Evolutionary conservation across 2,329 filamentous ascomycete species (phyloP).

Genomic region (Xylariaceae sp.): DNA sequence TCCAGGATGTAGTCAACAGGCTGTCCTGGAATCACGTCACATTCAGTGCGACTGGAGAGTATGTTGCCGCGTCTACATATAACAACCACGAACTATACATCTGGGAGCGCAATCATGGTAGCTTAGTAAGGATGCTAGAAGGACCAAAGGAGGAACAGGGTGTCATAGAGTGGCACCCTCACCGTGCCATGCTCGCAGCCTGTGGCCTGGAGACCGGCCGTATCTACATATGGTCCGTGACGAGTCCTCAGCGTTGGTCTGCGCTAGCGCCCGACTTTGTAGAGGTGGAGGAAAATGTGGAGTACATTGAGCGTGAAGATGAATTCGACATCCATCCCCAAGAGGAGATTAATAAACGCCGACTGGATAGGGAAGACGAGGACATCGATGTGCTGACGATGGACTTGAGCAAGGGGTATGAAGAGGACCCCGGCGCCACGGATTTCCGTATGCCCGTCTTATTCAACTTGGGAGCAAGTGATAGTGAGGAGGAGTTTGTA

Average conservation of each 20-base stretch:
- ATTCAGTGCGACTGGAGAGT: slow-evolving; percentile 90
- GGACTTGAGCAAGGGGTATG: slow-evolving; percentile 58
- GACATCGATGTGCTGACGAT: slow-evolving; percentile 83
- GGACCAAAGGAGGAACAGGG: slow-evolving; percentile 95
- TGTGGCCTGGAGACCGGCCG: slow-evolving; percentile 89
- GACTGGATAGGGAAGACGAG: slow-evolving; percentile 88
- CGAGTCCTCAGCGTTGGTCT: slow-evolving; percentile 94
- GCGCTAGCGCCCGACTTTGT: slow-evolving; percentile 93
- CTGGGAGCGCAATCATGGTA: slow-evolving; percentile 91
- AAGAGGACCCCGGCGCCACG: slow-evolving; percentile 49
- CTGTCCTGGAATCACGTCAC: slow-evolving; percentile 96
- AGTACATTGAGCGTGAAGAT: slow-evolving; percentile 92
- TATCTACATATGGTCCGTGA: slow-evolving; percentile 94
- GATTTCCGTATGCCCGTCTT: slow-evolving; percentile 89
- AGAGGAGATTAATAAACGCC: slow-evolving; percentile 86
- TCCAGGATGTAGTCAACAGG: slow-evolving; percentile 93
- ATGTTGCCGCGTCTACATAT: slow-evolving; percentile 91
- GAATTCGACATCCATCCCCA: slow-evolving; percentile 97
- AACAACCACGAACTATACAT: slow-evolving; percentile 99
- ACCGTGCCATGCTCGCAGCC: slow-evolving; percentile 77
- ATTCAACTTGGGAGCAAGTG: slow-evolving; percentile 87
- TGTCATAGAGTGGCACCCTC: slow-evolving; percentile 95
- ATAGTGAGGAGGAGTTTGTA: slow-evolving; percentile 85
- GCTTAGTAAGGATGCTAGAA: slow-evolving; percentile 92
- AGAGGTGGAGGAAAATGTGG: slow-evolving; percentile 96